A percentile compares a stretch with the other conserved stretches of the same genome.
These are phyloP conservation scores for Dryadomyces sulphureus DNA, from an alignment of 2,329 filamentous ascomycete genomes.

Conservation along the genomic window DNA sequence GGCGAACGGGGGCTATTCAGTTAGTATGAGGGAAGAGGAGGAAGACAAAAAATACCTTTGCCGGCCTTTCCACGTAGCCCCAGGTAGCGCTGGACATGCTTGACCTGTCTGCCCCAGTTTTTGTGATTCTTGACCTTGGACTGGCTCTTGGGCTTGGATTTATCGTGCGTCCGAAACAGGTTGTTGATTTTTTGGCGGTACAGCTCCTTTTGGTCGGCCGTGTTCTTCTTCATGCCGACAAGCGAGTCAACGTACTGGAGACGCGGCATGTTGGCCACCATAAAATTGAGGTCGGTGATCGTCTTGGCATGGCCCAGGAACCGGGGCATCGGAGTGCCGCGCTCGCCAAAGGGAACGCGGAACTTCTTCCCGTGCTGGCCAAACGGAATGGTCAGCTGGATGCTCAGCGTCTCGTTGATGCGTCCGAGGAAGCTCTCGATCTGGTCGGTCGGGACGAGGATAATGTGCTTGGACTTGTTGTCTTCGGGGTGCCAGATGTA, in stretches of 20 bases:
- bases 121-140: constrained; percentile 27
- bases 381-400: constrained; percentile 42
- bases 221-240: background rate
- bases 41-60: no score
- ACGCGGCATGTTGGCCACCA: constrained; percentile 13
- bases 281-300: constrained; percentile 18
- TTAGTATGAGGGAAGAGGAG: no score
- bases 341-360: constrained; percentile 43
- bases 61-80: constrained; percentile 38
- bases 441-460: constrained; percentile 55
- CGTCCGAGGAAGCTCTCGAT: constrained; percentile 47
- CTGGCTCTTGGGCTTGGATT: constrained; percentile 19
- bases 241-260: background rate
- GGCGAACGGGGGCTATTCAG: background rate
- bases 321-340: constrained; percentile 47
- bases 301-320: constrained; percentile 47
- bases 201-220: background rate
- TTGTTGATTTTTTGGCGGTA: constrained; percentile 4
- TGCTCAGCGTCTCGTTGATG: constrained; percentile 45
- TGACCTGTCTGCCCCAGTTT: constrained; percentile 40
- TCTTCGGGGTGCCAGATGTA: constrained; percentile 44
- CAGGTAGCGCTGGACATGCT: constrained; percentile 54
- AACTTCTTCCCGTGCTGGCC: constrained; percentile 36
- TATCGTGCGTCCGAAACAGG: constrained; percentile 1
- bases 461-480: constrained; percentile 30